Conservation (phyloP, 2,329 filamentous ascomycete species). For the Cytospora paraplurivora region DNA sequence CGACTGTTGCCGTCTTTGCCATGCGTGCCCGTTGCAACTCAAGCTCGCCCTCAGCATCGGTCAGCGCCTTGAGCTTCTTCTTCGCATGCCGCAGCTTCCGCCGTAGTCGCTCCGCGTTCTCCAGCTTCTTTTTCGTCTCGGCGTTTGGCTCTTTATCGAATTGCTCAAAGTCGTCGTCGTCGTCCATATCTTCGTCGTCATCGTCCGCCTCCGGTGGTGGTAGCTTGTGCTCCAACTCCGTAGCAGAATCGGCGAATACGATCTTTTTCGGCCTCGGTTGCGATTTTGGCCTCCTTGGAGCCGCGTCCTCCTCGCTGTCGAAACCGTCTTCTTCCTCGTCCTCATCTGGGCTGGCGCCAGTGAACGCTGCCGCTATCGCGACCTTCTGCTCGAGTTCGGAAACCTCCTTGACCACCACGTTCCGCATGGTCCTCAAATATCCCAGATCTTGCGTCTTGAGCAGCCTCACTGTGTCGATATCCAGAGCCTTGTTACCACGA, state of each 20-base stretch:
- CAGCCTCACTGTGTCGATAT: constrained; percentile 59
- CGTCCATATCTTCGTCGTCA: constrained; percentile 36
- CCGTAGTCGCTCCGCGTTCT: constrained; percentile 50
- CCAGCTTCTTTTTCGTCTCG: constrained; percentile 40
- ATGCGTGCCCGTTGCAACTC: constrained; percentile 63
- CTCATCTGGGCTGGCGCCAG: constrained; percentile 36
- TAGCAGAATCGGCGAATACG: constrained; percentile 49
- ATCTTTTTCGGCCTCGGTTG: constrained; percentile 47
- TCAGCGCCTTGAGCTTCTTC: constrained; percentile 57
- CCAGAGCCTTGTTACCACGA: constrained; percentile 57
- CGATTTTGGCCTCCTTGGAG: constrained; percentile 30
- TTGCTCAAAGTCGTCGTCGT: constrained; percentile 36
- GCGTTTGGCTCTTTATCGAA: constrained; percentile 32
- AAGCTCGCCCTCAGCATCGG: constrained; percentile 58
- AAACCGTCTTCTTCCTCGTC: constrained; percentile 38
- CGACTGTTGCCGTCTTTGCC: constrained; percentile 65
- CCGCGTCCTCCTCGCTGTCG: constrained; percentile 35
- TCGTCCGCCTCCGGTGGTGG: constrained; percentile 36
- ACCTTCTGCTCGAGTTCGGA: constrained; percentile 56
- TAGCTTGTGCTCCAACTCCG: constrained; percentile 35
- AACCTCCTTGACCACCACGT: constrained; percentile 61
- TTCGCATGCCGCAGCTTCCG: constrained; percentile 52
- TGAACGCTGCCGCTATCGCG: constrained; percentile 45
- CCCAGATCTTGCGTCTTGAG: constrained; percentile 71
- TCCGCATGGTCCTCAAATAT: constrained; percentile 65